Conservation (phyloP, 305 asterid species). For the Ilex paraguariensis region DNA sequence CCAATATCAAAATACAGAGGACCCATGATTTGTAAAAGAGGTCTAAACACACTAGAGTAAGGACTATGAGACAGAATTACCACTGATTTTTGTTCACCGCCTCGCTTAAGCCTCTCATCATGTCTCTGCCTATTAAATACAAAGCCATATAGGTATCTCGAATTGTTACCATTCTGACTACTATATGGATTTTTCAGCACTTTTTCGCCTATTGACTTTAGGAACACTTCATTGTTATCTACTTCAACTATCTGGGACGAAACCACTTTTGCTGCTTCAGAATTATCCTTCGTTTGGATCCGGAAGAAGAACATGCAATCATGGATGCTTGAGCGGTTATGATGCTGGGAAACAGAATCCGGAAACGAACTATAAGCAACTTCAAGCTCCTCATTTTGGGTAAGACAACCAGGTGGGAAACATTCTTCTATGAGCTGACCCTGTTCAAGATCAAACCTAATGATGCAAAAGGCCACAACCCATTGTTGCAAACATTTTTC, state of each 20-base stretch:
- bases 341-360: conserved; percentile 89
- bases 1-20: conserved; percentile 92
- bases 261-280: conserved; percentile 24
- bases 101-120: conserved; percentile 89
- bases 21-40: conserved; percentile 88
- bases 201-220: conserved; percentile 24
- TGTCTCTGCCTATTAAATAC: conserved; percentile 97
- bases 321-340: conserved; percentile 87
- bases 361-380: conserved; percentile 92
- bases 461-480: conserved; percentile 81
- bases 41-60: conserved; percentile 84
- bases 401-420: conserved; percentile 75
- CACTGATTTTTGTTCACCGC: conserved; percentile 95
- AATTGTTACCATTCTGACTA: conserved; percentile 22
- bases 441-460: conserved; percentile 92
- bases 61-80: conserved; percentile 90
- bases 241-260: conserved; percentile 57
- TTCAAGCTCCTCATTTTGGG: conserved; percentile 90
- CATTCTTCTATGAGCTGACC: conserved; percentile 97
- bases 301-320: conserved; percentile 95
- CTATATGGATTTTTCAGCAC: conserved; percentile 29
- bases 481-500: conserved; percentile 68
- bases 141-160: conserved; percentile 78
- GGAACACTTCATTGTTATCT: conserved; percentile 25
- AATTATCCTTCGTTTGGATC: conserved; percentile 42